Base-by-base conservation (phyloP, 345 rosid genomes). In the Gossypium anomalum region DNA sequence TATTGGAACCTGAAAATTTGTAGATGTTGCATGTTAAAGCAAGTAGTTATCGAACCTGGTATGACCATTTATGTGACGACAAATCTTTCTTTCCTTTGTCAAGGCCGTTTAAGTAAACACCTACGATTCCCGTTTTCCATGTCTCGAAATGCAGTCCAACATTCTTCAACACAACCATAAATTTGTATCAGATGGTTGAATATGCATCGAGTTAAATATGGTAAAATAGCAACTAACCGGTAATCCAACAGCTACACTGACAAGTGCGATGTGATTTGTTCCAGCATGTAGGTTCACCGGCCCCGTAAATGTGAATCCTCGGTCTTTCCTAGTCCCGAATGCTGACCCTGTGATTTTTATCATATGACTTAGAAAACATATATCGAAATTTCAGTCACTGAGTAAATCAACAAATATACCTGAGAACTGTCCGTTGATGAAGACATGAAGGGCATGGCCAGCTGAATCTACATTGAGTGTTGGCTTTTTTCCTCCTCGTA, bases 361-460 rank as follows among this genome's bases (percentile, higher is more conserved):
- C 22, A 9, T 62, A 72, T 12, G 53, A 20, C 3, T 71, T 49
- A 68, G 71, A 76, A 68, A 12, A 67, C 67, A 19, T 7, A 44
- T 25, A 53, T 23, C 47, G 10, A 25, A n/a, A 34, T 34, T 34
- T 34, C 7, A 70, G 47, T 52, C 10, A 22, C 25, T 25, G 60
- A 25, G 38, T 29, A 62, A 27, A 43, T 20, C 51, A 34, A 81
- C 23, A 52, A 57, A 61, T 53, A 65, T 76, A 89, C 99, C 99
- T 19, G 85, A 85, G 55, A 79, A 83, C 23, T 86, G 92, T 56
- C 96, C 99, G 62, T 95, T 95, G 78, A 92, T 78, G 83, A 95
- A 95, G 72, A 95, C 92, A 83, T 89, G 97, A 78, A 95, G 85
- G 74, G 87, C 99, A 87, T 95, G 94, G 45, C 99, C 99, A 55